A percentile compares a stretch with the other conserved stretches of the same genome.
phyloP scores from a whole-genome alignment of 805 yeast genomes.

The Clavispora asparagi region DNA sequence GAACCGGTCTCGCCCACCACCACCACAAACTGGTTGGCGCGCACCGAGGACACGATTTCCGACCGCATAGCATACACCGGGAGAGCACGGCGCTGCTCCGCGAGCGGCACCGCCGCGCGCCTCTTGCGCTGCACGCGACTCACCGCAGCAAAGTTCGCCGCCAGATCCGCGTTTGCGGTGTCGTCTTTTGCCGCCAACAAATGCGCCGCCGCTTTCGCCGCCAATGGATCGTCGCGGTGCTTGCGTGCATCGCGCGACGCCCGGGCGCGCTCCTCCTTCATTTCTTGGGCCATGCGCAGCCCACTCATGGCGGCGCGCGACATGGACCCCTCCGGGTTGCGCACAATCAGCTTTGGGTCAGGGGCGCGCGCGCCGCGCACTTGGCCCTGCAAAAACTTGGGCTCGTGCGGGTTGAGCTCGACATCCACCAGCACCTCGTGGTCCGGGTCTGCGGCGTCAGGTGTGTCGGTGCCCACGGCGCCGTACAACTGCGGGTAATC shows the following conservation, averaged over 20 bases:
- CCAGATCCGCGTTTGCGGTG: constrained; percentile 4
- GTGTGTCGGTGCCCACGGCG: constrained; percentile 15
- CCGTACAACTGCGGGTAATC: constrained; percentile 59
- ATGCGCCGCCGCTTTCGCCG: constrained; percentile 1
- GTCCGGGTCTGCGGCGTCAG: constrained; percentile 17
- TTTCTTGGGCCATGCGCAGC: constrained; percentile 58
- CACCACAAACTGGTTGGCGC: constrained; percentile 75
- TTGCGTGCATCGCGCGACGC: constrained; percentile 1
- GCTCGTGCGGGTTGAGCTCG: constrained; percentile 64
- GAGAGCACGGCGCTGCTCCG: constrained; percentile 46
- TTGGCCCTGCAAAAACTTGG: constrained; percentile 65
- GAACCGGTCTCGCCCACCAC: constrained; percentile 90
- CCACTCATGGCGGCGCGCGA: constrained; percentile 73
- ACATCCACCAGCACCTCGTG: constrained; percentile 56
- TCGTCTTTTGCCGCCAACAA: not conserved
- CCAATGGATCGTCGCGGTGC: constrained; percentile 7
- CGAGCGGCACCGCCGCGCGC: constrained; percentile 4
- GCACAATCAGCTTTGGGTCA: constrained; percentile 53
- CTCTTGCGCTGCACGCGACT: constrained; percentile 6
- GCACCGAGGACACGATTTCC: constrained; percentile 53
- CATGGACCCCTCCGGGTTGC: constrained; percentile 75
- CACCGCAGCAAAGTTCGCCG: not conserved
- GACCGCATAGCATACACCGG: constrained; percentile 69
- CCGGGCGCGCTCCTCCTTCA: constrained; percentile 50
- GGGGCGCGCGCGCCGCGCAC: constrained; percentile 31